Base-by-base conservation (phyloP, 768 basidiomycete species). In the Omphalotus guepiniiformis region DNA sequence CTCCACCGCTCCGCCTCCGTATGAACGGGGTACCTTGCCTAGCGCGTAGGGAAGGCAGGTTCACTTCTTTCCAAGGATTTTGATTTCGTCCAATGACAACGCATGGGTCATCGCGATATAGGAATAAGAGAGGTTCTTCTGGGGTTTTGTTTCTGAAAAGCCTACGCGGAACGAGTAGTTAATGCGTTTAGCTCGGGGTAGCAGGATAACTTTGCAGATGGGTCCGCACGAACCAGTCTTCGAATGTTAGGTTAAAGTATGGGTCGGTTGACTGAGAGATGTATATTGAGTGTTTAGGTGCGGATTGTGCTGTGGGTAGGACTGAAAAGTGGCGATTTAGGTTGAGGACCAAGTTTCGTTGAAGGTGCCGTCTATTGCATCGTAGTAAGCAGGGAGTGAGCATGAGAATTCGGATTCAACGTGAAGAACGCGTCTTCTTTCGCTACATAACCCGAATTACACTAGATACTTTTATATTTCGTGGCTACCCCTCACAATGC, bases 61-160 rank as follows among this genome's bases (percentile, higher is more conserved):
- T 94, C 55, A 93, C 83, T 60, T 99, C 95, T 62, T 92, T 96
- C 95, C 95, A 98, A 13, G 94, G 95, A 55, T 96, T 97, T 71
- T 99, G 96, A 62, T 97, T 94, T 43, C 95, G 73, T 0, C 95
- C 95, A 46, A 98, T 90, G 45, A 99, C 77, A 15, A 98, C 91
- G 58, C 93, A 93, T 2, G 93, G 91, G 0, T 68, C 63, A 60
- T 97, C 88, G 25, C 91, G 81, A 63, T 97, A 99, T 46, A 99
- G 66, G 38, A 96, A 75, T 16, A 99, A 74, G 34, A 94, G 71
- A 1, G 93, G 90, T 29, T 75, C 67, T 3, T 81, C 68, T 4
- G 74, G 72, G 2, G 79, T 69, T 38, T 86, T 80, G 56, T 89
- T 80, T 56, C 90, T 80, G 61, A 96, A 92, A n/a, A 88, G 66